A percentile compares a stretch with the other conserved stretches of the same genome.
These are phyloP conservation scores for Hamamelis virginiana DNA, from an alignment of 164 flowering plant genomes.

Conservation along the genomic window DNA sequence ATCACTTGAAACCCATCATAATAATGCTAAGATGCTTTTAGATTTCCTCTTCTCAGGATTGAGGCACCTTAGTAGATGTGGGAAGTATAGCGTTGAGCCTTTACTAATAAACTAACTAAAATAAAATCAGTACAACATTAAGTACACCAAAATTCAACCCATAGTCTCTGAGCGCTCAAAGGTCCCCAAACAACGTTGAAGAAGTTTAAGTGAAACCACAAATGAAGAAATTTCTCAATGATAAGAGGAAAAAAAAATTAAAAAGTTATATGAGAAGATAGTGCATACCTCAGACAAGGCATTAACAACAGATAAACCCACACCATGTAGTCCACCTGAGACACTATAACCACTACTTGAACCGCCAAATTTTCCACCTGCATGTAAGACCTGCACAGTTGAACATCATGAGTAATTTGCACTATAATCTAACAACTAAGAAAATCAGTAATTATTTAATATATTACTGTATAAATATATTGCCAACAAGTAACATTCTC, in stretches of 20 bases:
- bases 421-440: not conserved
- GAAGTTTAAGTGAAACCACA: too few relatives aligned
- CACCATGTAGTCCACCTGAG: constrained; percentile 97
- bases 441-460: not conserved
- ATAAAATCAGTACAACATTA: not conserved
- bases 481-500: not conserved
- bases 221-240: not conserved
- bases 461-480: too few relatives aligned
- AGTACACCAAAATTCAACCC: not conserved
- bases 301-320: constrained; percentile 96
- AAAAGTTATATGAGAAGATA: constrained; percentile 1
- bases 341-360: constrained; percentile 93
- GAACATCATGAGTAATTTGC: not conserved
- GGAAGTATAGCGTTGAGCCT: too few relatives aligned
- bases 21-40: too few relatives aligned
- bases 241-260: not conserved
- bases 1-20: too few relatives aligned
- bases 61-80: too few relatives aligned
- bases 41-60: too few relatives aligned
- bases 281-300: constrained; percentile 88
- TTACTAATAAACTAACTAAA: not conserved
- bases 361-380: constrained; percentile 99
- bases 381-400: constrained; percentile 84
- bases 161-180: not conserved
- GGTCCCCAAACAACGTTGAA: not conserved